These are phyloP conservation scores for Coemansia erecta DNA, from an alignment of 192 early-diverging fungal species.

Conservation along the genomic window DNA sequence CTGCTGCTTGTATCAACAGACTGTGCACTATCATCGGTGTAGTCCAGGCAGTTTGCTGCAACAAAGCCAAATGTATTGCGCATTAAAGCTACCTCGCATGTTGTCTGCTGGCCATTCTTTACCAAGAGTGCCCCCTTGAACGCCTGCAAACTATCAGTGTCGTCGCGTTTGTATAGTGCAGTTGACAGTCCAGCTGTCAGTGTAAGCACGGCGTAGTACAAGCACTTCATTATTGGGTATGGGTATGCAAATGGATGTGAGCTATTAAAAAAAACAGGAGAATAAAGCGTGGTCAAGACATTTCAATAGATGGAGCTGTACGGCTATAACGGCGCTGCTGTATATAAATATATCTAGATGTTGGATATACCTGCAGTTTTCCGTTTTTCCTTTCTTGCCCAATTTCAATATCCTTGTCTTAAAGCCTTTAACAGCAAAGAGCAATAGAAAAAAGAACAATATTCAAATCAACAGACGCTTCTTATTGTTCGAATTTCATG, in stretches of 20 bases:
- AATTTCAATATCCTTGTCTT: too few species aligned
- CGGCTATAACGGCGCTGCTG: too few species aligned
- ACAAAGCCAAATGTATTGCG: conserved; percentile 34
- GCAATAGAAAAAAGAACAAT: too few species aligned
- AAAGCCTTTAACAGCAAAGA: too few species aligned
- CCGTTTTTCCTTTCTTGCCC: too few species aligned
- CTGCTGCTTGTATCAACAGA: conserved; percentile 12
- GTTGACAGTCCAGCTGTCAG: conserved; percentile 48
- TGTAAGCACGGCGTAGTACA: conserved; percentile 9
- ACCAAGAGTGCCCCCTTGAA: conserved; percentile 44
- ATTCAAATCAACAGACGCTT: too few species aligned
- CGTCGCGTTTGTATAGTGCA: conserved; percentile 16
- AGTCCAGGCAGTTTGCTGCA: conserved; percentile 43
- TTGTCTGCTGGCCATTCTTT: conserved; percentile 46
- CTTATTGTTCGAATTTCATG: too few species aligned
- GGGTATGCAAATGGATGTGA: not conserved
- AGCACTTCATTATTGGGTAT: not conserved
- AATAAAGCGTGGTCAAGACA: not conserved
- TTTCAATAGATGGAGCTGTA: not conserved
- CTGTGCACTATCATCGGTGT: conserved; percentile 13
- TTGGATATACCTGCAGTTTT: too few species aligned
- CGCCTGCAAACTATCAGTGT: conserved; percentile 22
- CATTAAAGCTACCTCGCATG: conserved; percentile 49
- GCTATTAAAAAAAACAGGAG: not conserved
- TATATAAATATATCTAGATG: too few species aligned